Base-by-base conservation (phyloP, 2,329 filamentous ascomycete genomes). In the Metarhizium album region DNA sequence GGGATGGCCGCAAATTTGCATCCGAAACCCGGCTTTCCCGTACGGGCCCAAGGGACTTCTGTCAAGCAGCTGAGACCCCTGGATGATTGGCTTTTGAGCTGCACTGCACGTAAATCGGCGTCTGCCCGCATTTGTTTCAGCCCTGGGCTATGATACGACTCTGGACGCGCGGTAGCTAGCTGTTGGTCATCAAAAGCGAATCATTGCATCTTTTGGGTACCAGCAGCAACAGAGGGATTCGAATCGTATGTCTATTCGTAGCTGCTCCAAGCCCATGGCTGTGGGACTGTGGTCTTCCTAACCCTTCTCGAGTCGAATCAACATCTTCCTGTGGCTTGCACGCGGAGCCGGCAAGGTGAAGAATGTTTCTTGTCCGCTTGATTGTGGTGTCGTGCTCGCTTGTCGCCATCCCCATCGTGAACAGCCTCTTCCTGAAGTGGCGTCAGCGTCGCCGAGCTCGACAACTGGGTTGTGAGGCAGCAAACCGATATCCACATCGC, bases 401-500 rank as follows among this genome's bases (percentile, higher is more conserved):
- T 24, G 20, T n/a, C 24, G 31, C 45, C 18, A 31, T 37, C 9
- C 29, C 35, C 16, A 22, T 16, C 14, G 33, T 11, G 23, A 27
- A 23, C 23, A 46, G 33, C 22, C 18, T 51, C 20, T 14, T 47
- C 16, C 35, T 47, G 5, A 20, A 33, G 37, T 38, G 45, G 49
- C 40, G 18, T 22, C 29, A 38, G 14, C 31, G 38, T 16, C 20
- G 9, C 6, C 47, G 35, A 22, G n/a, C n/a, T 9, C 18, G 23
- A 18, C 45, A 29, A 22, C 38, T 35, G 3, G 47, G 50, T 7
- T 52, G 50, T 22, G 37, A 49, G 37, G 42, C 50, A 16, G 33
- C 50, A 9, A 49, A 42, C 5, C 18, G 47, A 38, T 52, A 52
- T 38, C 47, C 50, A 5, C 50, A 52, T 47, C 42, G 47, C 7